Percentiles rank a stretch among this genome's conserved stretches.
Conservation (phyloP, 2,329 filamentous ascomycete species). For the Samsoniella hepiali region DNA sequence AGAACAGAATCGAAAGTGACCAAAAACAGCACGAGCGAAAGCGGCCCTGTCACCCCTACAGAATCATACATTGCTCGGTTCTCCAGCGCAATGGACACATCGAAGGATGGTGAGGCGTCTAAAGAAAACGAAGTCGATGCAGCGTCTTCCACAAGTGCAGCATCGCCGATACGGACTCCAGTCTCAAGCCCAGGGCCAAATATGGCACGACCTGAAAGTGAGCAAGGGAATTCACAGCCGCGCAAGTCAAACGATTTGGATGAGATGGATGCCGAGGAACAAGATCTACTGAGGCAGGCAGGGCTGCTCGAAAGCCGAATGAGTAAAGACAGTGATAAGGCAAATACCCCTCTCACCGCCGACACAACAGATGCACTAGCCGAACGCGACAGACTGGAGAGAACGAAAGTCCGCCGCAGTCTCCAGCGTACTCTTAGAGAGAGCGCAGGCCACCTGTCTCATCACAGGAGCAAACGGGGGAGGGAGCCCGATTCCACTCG, state of each 20-base stretch:
- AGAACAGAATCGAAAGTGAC: conserved; percentile 30
- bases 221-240: conserved; percentile 20
- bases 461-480: conserved; percentile 71
- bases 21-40: conserved; percentile 26
- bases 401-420: conserved; percentile 74
- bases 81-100: conserved; percentile 15
- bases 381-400: conserved; percentile 52
- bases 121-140: not conserved
- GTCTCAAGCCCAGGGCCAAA: conserved; percentile 25
- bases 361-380: conserved; percentile 33
- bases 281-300: conserved; percentile 63
- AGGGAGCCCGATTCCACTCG: conserved; percentile 50
- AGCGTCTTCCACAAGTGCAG: conserved; percentile 26
- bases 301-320: conserved; percentile 54
- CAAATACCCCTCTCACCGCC: conserved; percentile 34
- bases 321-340: conserved; percentile 32
- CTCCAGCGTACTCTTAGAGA: conserved; percentile 88
- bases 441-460: conserved; percentile 61
- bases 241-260: conserved; percentile 30
- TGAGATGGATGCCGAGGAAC: conserved; percentile 64
- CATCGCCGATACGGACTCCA: conserved; percentile 22
- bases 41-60: conserved; percentile 27
- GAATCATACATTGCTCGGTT: conserved; percentile 25
- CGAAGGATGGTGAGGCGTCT: not conserved
- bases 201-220: conserved; percentile 24